Evolutionary conservation across 805 yeast genomes (phyloP), one percentile per base, ranked within the genome.

Genomic region (Kazachstania africana): DNA sequence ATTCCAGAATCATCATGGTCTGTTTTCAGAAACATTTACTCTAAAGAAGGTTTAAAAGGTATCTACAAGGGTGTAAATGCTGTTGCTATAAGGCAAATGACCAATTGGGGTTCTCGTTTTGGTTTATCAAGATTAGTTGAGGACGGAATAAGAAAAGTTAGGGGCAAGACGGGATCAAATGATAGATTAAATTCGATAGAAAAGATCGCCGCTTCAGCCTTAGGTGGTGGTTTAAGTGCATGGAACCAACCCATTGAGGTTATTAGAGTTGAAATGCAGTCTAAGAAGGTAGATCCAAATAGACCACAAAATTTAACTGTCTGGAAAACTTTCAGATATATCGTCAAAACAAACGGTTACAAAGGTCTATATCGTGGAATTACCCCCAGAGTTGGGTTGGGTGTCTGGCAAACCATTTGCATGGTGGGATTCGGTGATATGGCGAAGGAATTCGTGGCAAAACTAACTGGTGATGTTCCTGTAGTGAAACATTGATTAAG

Each of bases 201-300:
- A 57, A 87, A 87, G 62, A 78, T 91, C 35, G 62, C 70, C 16
- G 84, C 94, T 4, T 75, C 93, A 12, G 82, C 80, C 8, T 63
- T 91, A 39, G 98, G 98, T 71, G 98, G 98, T 64, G 96, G 95
- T 42, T 71, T 91, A 42, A 75, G 88, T 37, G 95, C 97, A 12
- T 91, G 98, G 97, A 91, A 91, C 62, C 98, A 91, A 64, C 98
- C 97, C 24, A 85, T 91, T 50, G 98, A 91, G 63, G 98, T 91
- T 33, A 80, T 87, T 44, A 75, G 98, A 60, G 94, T 91, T 13
- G 98, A 91, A 63, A 85, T 91, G 96, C 98, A 91, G 64, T 79
- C 94, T 35, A 79, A 80, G 65, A 84, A 87, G n/a, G 64, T 59
- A 29, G 97, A 88, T 62, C 95, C 96, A 45, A 84, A 84, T 55